Evolutionary conservation across 2,329 filamentous ascomycete species (phyloP), one percentile per base, ranked within the genome.

Genomic region (Aspergillus ochraceus): DNA sequence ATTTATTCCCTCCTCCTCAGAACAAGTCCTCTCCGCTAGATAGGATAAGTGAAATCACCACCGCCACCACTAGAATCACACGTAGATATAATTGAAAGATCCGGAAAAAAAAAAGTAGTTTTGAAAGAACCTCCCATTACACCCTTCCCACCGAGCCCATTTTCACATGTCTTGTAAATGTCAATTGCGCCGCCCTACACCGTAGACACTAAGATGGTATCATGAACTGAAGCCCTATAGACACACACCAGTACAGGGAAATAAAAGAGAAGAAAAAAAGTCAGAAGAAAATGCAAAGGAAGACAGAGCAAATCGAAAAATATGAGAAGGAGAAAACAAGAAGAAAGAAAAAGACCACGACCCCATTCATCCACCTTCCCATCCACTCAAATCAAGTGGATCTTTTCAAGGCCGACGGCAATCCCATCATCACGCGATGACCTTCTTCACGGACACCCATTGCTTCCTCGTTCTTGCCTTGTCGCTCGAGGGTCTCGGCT

Each of bases 401-500:
- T 49, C 71, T 69, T 62, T 73, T 77, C 66, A 79, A 61, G 36
- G 71, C 69, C 20, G 71, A 60, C 5, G 77, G 77, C 49, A 80
- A 64, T 26, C 68, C 69, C 60, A 71, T 71, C 63, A 77, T 72
- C 39, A 78, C 67, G 19, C 70, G 70, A 52, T 76, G 72, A 14
- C 76, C 84, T 66, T 83, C 80, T n/a, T 77, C 75, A 46, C 77
- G 74, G 6, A 79, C 75, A 6, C 65, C 66, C 42, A 72, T 71
- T 11, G 85, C 84, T 63, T 88, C 83, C 3, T 76, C 76, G 12
- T 71, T 73, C 67, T 89, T 86, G 22, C 90, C 90, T 69, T 90
- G 86, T 57, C 90, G 84, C 67, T 92, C 90, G 64, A 89, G 84
- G 22, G 88, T 91, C 68, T 91, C 86, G 1, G 88, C 88, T 52